Evolutionary conservation across 225 moss, liverwort and hornwort genomes (phyloP).

Genomic region (Rhytidiadelphus loreus): DNA sequence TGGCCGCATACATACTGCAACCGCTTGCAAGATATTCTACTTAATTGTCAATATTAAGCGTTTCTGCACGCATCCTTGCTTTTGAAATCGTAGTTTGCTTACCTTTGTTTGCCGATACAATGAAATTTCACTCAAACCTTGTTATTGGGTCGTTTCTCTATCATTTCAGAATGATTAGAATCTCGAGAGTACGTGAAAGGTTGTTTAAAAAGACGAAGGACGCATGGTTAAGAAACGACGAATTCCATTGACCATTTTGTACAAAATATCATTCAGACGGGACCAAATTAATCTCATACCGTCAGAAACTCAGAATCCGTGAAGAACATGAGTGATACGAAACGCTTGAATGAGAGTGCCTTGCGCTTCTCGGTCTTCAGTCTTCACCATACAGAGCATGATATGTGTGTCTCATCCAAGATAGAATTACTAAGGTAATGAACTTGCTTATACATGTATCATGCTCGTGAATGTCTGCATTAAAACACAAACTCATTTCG

Average conservation of each 20-base stretch:
- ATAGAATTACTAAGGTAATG: not conserved
- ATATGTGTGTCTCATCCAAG: not conserved
- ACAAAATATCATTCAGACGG: not conserved
- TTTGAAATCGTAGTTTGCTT: not conserved
- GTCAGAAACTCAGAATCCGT: not conserved
- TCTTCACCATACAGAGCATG: not conserved
- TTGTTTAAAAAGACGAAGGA: not conserved
- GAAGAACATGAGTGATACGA: not conserved
- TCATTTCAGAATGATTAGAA: not conserved
- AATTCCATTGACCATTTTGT: not conserved
- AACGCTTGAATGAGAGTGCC: not conserved
- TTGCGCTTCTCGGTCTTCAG: not conserved
- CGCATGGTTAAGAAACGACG: not conserved
- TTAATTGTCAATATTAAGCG: too few species aligned
- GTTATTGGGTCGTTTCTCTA: not conserved
- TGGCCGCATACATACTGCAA: too few species aligned
- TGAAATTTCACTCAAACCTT: not conserved
- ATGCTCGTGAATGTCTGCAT: too few species aligned
- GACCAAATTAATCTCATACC: not conserved
- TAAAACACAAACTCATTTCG: not conserved
- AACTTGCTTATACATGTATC: not conserved
- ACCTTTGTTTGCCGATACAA: not conserved
- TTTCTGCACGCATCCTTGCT: too few species aligned
- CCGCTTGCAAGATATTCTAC: too few species aligned
- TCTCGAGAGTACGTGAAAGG: not conserved